Evolutionary conservation across 345 rosid species (phyloP), one percentile per base, ranked within the genome.

Genomic region (Clausena lansium): DNA sequence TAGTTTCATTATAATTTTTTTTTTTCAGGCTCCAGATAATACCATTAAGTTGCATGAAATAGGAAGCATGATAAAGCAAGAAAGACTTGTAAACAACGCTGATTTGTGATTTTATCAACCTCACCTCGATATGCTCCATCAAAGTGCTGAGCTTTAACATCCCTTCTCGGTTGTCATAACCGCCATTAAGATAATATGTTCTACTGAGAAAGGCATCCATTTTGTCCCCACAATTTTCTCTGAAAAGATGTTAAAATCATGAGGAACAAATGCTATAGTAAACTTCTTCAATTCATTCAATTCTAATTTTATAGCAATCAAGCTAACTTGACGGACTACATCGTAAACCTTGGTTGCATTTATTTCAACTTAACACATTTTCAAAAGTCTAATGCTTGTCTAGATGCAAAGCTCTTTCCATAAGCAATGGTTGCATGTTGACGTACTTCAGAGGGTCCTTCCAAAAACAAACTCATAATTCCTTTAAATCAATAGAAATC

Each of bases 121-220:
- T 70, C 82, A 91, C 94, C 91, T 91, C 94, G 69, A 88, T 87
- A 74, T 84, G 87, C 81, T 84, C 85, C 91, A 91, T 91, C 80
- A 80, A 79, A 73, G 89, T 85, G 84, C 86, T 81, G 71, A 90
- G 92, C 80, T 86, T 83, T 65, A 86, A 83, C 90, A 89, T 93
- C 75, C 94, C 93, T 13, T 84, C 86, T 71, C 47, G 79, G 80
- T 88, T 93, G 83, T 90, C 81, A 80, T 76, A 76, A 63, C 97
- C 92, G 76, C 94, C 94, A 74, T 91, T 82, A 45, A 89, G 79
- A 67, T 90, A 82, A 83, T 85, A 88, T 45, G 89, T 93, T 87
- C 81, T 87, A 54, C 89, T 80, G 59, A 89, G 92, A 86, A 90
- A 93, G 6, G 87, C 84, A 81, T 87, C 89, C 76, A 87, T 83